phyloP scores from a whole-genome alignment of 2,329 filamentous ascomycete species.

The Metarhizium sp. region DNA sequence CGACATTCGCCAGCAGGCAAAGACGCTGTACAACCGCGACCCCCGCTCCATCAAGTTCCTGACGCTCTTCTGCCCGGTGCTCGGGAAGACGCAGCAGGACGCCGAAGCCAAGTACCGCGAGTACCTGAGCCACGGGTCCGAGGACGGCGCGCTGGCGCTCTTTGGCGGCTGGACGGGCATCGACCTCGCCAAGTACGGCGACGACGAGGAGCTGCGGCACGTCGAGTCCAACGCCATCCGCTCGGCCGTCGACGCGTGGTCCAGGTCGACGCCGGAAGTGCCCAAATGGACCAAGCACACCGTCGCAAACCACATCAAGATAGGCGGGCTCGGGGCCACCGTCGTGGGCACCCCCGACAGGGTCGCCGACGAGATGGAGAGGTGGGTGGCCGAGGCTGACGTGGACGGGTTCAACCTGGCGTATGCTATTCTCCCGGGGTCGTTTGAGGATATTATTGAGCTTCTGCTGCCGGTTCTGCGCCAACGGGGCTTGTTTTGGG shows the following conservation, averaged over 20 bases:
- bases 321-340: conserved; percentile 21
- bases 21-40: conserved; percentile 39
- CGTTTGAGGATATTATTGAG: conserved; percentile 58
- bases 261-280: conserved; percentile 22
- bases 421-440: conserved; percentile 38
- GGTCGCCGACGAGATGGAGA: conserved; percentile 24
- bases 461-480: conserved; percentile 54
- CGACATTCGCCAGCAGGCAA: conserved; percentile 44
- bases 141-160: conserved; percentile 53
- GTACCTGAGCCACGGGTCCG: conserved; percentile 44
- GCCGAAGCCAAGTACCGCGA: conserved; percentile 41
- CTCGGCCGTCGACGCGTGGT: conserved; percentile 39
- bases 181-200: conserved; percentile 48
- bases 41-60: conserved; percentile 50
- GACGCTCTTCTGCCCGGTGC: conserved; percentile 46
- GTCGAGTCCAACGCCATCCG: conserved; percentile 53
- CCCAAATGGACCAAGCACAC: conserved; percentile 26
- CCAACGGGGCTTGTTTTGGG: conserved; percentile 46
- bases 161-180: conserved; percentile 62
- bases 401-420: conserved; percentile 45
- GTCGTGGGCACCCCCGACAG: conserved; percentile 20
- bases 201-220: conserved; percentile 53
- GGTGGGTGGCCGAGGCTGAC: conserved; percentile 41
- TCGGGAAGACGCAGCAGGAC: conserved; percentile 51
- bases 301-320: conserved; percentile 22